Conservation (phyloP, 2,329 filamentous ascomycete genomes). For the Fusarium sp. region DNA sequence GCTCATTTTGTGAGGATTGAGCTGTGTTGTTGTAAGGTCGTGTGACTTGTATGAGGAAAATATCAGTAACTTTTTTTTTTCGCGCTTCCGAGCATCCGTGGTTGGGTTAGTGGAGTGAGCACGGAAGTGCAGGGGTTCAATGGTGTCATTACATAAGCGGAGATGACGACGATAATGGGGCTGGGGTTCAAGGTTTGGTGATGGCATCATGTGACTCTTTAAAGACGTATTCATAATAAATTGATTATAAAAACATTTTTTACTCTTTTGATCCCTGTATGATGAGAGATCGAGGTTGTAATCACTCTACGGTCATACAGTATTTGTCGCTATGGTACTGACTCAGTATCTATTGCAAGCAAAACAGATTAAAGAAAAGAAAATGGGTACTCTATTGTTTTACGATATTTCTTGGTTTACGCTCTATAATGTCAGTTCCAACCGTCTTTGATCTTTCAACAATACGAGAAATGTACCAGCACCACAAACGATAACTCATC, state of each 20-base stretch:
- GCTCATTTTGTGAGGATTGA: constrained; percentile 3
- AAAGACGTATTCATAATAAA: neutral
- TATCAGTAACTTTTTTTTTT: constrained; percentile 22
- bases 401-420: neutral
- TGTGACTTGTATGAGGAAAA: constrained; percentile 11
- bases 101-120: constrained; percentile 21
- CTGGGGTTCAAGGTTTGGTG: neutral
- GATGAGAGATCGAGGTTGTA: accelerated
- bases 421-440: neutral
- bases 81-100: constrained; percentile 3
- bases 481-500: neutral
- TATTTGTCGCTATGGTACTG: neutral
- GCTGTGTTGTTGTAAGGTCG: neutral
- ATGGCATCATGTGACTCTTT: neutral
- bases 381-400: constrained; percentile 5
- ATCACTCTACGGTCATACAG: neutral
- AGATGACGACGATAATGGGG: constrained; percentile 10
- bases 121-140: constrained; percentile 16
- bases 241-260: accelerated
- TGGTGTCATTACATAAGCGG: constrained; percentile 36
- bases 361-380: neutral
- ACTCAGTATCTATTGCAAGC: accelerated
- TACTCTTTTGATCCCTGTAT: accelerated
- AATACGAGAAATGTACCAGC: neutral
- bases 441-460: too few relatives aligned